Evolutionary conservation across 108 stramenopile species (phyloP), one percentile per base, ranked within the genome.

Genomic region (Fistulifera pelliculosa): DNA sequence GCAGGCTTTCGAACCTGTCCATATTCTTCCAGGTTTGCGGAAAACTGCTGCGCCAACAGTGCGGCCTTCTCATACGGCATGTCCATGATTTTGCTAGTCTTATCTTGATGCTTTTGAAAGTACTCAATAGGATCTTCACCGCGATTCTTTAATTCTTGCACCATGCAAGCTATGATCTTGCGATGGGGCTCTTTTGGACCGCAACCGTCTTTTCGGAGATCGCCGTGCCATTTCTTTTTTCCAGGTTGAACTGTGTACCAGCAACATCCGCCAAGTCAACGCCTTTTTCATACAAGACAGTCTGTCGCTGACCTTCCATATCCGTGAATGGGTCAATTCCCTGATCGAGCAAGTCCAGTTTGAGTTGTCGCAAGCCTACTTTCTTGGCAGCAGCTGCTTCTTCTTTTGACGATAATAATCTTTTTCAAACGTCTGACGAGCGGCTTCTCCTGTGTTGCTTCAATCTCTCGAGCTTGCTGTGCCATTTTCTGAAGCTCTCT

Each of bases 51-150:
- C 1, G 65, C 72, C 47, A 71, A 27, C 27, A 47, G 58, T 22
- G 53, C 49, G 21, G 81, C 77, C 16, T 75, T 60, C 16, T 47
- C 68, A 14, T 73, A 59, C 17, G 70, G 51, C 64, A 79, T 41
- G 11, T 62, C 60, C 50, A 75, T 17, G 26, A 79, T 71, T 22
- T 38, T 22, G 0, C 23, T 40, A 3, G 63, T 69, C 41, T 66
- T 60, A 10, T 68, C 64, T 52, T 65, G 53, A 49, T 75, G 66
- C 25, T 44, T 56, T 23, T 65, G 49, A 68, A 89, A 85, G 69
- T 82, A 77, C 22, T 65, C 64, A 39, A 89, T 49, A 21, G 81
- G 81, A 57, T 89, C 87, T 7, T 73, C 64, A 14, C 73, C 87
- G 19, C 76, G 78, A 24, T 76, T 72, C 28, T 76, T 77, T 45